Percentiles rank a stretch among this genome's conserved stretches.
Evolutionary conservation across 1,284 basidiomycete genomes (phyloP).

Genomic region (Xerocomus amazonicus): DNA sequence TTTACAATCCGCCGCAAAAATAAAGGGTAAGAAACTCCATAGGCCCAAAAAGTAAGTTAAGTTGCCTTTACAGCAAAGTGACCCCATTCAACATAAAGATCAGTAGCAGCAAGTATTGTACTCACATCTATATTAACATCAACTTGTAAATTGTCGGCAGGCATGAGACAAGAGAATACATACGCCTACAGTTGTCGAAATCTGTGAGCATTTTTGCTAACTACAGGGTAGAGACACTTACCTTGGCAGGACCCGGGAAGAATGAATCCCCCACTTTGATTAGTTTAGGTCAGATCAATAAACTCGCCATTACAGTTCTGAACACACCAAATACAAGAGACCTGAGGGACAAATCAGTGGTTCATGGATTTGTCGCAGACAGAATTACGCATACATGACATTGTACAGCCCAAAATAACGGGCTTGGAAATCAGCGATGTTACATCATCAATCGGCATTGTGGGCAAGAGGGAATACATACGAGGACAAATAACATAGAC

Average conservation of each 20-base stretch:
- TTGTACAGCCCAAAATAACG: not conserved
- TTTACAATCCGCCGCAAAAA: constrained; percentile 7
- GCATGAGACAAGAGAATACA: not conserved
- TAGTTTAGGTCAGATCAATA: no score
- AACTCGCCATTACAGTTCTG: no score
- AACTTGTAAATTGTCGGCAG: no score
- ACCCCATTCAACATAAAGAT: not conserved
- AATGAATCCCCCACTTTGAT: not conserved
- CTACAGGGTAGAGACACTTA: not conserved
- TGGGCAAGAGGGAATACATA: not conserved
- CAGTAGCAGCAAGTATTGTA: no score
- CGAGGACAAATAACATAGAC: not conserved
- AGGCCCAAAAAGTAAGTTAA: not conserved
- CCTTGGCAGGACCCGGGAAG: not conserved
- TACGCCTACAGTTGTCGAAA: not conserved
- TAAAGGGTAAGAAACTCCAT: not conserved
- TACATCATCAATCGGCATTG: not conserved
- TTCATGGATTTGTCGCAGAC: no score
- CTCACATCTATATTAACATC: constrained; percentile 7
- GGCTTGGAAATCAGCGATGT: not conserved
- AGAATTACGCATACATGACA: not conserved
- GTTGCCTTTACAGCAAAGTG: not conserved
- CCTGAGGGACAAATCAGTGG: not conserved
- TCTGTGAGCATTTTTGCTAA: not conserved
- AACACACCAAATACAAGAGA: not conserved